Base-by-base conservation (phyloP, 345 rosid genomes). In the Conringia planisiliqua region DNA sequence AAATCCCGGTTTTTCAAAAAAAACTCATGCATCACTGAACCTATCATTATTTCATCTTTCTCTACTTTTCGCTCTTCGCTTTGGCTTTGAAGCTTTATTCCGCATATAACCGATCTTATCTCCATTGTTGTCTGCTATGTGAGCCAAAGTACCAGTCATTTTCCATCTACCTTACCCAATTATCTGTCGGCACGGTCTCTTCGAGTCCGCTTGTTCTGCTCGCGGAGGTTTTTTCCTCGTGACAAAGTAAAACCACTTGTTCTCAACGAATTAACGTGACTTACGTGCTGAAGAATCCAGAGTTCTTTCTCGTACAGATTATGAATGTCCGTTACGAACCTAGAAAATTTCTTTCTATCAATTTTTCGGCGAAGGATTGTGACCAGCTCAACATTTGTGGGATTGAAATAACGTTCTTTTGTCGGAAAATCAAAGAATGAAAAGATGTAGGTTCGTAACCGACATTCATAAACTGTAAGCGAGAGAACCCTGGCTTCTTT, bases 21-120 rank as follows among this genome's bases (percentile, higher is more conserved):
- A 63, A 40, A 72, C 77, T 73, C 64, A 5, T 63, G 63, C 77
- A 72, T 72, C 7, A 10, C 5, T 63, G 70, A 73, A 64, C 71
- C 71, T 0, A 48, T 64, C 9, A 3, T 1, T 48, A 8, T 63
- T 8, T 4, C 54, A 43, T 66, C 16, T 35, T 44, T 7, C 55
- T 6, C 6, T 42, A 33, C n/a, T n/a, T 10, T 13, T 9, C n/a
- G 2, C 0, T 1, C 0, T n/a, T n/a, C n/a, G n/a, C n/a, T n/a
- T 29, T 13, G 3, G 4, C 44, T 32, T 30, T 6, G 29, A 64
- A 73, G 13, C 16, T 5, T 4, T 2, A 17, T 0, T 39, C 27
- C 7, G 5, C n/a, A 4, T 11, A 10, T 0, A 10, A 32, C 77
- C 77, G 13, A 64, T 13, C 14, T 0, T 54, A 32, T 14, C 48